Percentiles rank a stretch among this genome's conserved stretches.
Conservation (phyloP, 2,329 filamentous ascomycete genomes). For the Hymenoscyphus fraxineus region DNA sequence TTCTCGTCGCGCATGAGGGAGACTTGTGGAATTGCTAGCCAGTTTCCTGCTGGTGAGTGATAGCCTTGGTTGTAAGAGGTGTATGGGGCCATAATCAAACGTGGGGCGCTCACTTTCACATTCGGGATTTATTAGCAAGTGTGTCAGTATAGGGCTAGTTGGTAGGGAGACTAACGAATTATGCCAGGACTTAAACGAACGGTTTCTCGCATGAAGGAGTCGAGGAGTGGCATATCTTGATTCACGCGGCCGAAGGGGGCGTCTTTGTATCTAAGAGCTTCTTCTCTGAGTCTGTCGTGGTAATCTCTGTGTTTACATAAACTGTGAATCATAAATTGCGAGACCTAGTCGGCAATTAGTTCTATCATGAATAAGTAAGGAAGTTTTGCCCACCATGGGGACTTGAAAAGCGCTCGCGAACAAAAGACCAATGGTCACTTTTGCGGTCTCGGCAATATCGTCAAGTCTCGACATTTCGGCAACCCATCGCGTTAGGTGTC, state of each 20-base stretch:
- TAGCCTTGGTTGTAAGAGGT: not conserved
- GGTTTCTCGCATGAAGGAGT: not conserved
- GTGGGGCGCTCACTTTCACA: not conserved
- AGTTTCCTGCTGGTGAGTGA: not conserved
- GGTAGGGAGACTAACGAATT: not conserved
- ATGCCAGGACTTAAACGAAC: not conserved
- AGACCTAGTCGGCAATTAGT: not conserved
- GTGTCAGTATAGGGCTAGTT: not conserved
- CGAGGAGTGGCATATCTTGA: conserved; percentile 3
- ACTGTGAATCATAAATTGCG: not conserved
- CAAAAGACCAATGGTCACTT: not conserved
- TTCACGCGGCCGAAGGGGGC: not conserved
- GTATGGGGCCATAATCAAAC: not conserved
- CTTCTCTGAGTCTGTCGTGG: not conserved
- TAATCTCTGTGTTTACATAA: not conserved
- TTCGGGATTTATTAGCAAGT: not conserved
- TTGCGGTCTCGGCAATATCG: conserved; percentile 1
- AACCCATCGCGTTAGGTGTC: not conserved
- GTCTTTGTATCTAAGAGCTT: not conserved
- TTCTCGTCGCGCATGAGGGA: not conserved
- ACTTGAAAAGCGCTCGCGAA: not conserved
- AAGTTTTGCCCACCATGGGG: not conserved
- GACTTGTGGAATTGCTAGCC: not conserved
- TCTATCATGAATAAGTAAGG: not conserved
- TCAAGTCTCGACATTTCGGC: not conserved